These are phyloP conservation scores for Dactylellina leptospora DNA, from an alignment of 2,329 filamentous ascomycete species.

Conservation along the genomic window DNA sequence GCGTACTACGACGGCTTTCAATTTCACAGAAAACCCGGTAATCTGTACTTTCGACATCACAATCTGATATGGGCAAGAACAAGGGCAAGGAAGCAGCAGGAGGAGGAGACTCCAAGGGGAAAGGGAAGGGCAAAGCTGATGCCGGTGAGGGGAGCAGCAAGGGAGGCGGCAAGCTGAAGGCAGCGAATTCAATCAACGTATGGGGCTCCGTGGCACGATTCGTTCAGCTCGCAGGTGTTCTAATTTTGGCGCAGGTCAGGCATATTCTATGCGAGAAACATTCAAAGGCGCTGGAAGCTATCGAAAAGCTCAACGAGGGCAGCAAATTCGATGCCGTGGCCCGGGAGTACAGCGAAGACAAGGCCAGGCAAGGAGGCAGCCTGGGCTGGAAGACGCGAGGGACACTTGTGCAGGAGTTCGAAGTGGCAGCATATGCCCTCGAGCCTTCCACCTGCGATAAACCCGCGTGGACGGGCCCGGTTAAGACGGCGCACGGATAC, in stretches of 20 bases:
- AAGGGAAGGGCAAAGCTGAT: conserved; percentile 52
- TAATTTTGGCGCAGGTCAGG: conserved; percentile 32
- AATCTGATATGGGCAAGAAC: conserved; percentile 42
- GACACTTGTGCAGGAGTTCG: conserved; percentile 56
- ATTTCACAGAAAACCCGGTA: not conserved
- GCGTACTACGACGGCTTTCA: not conserved
- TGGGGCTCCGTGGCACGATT: not conserved
- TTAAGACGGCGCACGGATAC: conserved; percentile 56
- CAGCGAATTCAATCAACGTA: conserved; percentile 56
- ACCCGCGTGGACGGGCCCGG: conserved; percentile 55
- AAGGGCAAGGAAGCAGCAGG: conserved; percentile 52
- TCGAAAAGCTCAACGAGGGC: conserved; percentile 55
- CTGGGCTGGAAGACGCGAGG: conserved; percentile 57
- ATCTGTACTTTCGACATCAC: conserved; percentile 6
- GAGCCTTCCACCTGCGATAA: conserved; percentile 56
- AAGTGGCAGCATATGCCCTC: conserved; percentile 56
- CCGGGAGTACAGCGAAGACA: conserved; percentile 56
- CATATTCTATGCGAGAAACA: conserved; percentile 58
- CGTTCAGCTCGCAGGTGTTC: not conserved
- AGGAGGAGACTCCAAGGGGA: conserved; percentile 43
- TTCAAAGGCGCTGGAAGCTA: conserved; percentile 54
- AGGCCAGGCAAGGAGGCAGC: conserved; percentile 56
- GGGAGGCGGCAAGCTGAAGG: conserved; percentile 55
- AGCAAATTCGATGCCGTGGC: conserved; percentile 57
- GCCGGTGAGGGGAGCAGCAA: conserved; percentile 53